phyloP scores from a whole-genome alignment of 2,329 filamentous ascomycete genomes.

The Aschersonia sp. region DNA sequence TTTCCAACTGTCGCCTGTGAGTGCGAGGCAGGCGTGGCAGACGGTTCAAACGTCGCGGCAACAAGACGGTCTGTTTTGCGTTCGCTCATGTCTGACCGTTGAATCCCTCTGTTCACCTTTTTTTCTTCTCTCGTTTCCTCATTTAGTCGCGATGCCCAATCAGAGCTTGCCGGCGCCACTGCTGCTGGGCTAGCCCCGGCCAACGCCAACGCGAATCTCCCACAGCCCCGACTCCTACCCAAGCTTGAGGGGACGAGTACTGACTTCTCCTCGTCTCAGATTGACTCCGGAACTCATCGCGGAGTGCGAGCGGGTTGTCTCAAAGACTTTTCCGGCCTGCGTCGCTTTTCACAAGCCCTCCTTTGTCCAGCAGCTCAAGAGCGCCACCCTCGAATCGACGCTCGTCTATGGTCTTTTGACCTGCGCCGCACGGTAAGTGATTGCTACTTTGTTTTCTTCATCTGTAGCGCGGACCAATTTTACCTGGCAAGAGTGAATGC shows the following conservation, averaged over 20 bases:
- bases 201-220: neutral
- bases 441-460: constrained; percentile 3
- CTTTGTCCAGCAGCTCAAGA: constrained; percentile 46
- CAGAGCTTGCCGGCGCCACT: neutral
- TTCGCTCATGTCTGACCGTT: neutral
- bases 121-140: too few species aligned
- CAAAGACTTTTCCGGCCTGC: constrained; percentile 45
- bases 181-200: neutral
- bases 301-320: constrained; percentile 46
- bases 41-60: too few species aligned
- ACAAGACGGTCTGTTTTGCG: neutral
- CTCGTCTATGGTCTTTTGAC: constrained; percentile 44
- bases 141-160: too few species aligned
- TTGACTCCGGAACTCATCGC: constrained; percentile 42
- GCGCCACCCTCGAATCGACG: constrained; percentile 36
- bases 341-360: constrained; percentile 50
- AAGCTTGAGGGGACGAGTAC: neutral
- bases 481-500: too few species aligned
- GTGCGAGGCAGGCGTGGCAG: too few species aligned
- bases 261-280: constrained; percentile 11
- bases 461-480: neutral
- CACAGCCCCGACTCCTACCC: too few species aligned
- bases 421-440: constrained; percentile 40
- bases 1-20: neutral
- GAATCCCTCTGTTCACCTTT: too few species aligned